Evolutionary conservation across 352 stramenopile genomes (phyloP), one percentile per base, ranked within the genome.

Genomic region (Pythium brassicae): DNA sequence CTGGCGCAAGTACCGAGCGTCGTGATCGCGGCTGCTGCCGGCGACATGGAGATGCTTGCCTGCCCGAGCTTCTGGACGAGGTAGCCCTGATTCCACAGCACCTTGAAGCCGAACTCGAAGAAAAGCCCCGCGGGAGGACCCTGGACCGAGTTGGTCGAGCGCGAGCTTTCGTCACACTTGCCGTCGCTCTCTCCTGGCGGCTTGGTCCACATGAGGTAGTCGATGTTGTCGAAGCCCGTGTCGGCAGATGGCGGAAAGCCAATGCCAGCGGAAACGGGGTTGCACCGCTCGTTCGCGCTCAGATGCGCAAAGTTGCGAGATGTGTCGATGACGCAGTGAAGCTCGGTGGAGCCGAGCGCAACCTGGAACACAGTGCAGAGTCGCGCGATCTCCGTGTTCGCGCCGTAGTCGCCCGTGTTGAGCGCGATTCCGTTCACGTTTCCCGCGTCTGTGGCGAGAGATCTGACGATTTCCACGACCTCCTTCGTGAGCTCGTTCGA

Each of bases 161-260:
- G 73, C 3, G 59, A 47, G 4, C 42, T 50, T 2, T 57, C 57
- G 14, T 37, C 60, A 53, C 81, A 91, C 48, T 51, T 61, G 49
- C 81, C 81, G 50, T 91, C 81, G 35, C 72, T 85, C 64, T 92
- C 76, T 53, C 81, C 78, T 42, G 72, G 76, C 23, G 68, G 66
- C 51, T 92, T 91, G 49, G 87, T 71, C 74, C 76, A 91, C 65
- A 89, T 69, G 26, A 82, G 87, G 62, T 89, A 89, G 62, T 88
- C 78, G 2, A 91, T 51, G 50, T 84, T 81, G 5, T 40, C 32
- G 34, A 72, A 57, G 1, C 71, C 69, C 2, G 78, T 88, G 27
- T 80, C 55, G 11, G 63, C 70, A 1, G 78, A 85, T 0, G 74
- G 75, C 15, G 73, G 72, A 2, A 61, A 27, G 9, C 77, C 77